Base-by-base conservation (phyloP, 2,329 filamentous ascomycete genomes). In the Tolypocladium amazonense region DNA sequence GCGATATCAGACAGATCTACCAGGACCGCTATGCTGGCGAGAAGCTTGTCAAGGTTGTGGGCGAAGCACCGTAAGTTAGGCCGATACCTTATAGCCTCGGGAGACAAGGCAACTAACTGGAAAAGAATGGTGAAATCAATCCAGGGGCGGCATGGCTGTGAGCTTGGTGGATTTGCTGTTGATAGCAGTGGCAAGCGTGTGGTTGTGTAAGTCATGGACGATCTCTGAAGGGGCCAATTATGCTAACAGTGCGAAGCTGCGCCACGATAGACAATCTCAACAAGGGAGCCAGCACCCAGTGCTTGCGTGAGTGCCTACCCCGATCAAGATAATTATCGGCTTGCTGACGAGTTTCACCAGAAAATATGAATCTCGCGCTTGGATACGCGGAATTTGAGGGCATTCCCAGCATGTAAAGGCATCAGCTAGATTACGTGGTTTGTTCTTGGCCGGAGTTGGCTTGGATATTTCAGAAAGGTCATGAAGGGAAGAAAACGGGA, bases 11-110 rank as follows among this genome's bases (percentile, higher is more conserved):
- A 62, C 90, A 96, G 70, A 79, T 97, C 61, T 99, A 96, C 80
- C 93, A 97, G 76, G 93, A 97, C 68, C 85, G 93, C 30, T 99
- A 96, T 70, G 93, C 93, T 8, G 92, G 92, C 57, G 94, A 97
- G 82, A 93, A 92, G 77, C 86, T 99, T 20, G 88, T 99, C 71
- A 96, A 94, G 81, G 85, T 97, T 27, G 84, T 90, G 5, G 93
- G 93, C 58, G 93, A 97, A 73, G 83, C 89, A 0, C 94, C 93
- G 3, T 78, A 38, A 38, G 37, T 38, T 38, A 38, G 9, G 11
- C 37, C 12, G 37, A 38, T 38, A 38, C 11, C 37, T 12, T 38
- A 9, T 12, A 38, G 37, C 37, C 37, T 38, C 37, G 37, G 37
- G 12, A 38, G 37, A 38, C 12, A 14, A 38, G 11, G 12, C 5